phyloP scores from a whole-genome alignment of 2,329 filamentous ascomycete genomes.

The Drechslera avenae region DNA sequence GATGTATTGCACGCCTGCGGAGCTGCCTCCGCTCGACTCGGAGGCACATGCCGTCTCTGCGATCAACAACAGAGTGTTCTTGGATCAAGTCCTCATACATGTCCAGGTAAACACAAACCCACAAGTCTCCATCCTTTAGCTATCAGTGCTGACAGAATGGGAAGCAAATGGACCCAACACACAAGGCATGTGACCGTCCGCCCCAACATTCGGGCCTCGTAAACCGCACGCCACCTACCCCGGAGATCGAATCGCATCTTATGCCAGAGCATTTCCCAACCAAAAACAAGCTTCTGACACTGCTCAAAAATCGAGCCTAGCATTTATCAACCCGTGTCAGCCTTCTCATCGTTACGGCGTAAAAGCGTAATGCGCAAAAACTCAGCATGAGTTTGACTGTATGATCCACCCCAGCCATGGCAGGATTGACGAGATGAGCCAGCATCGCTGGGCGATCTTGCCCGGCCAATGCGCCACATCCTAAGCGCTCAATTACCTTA shows the following conservation, averaged over 20 bases:
- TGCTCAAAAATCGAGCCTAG: not conserved
- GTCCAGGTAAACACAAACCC: no score
- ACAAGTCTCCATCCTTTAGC: no score
- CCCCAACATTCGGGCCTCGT: not conserved
- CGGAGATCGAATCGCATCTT: not conserved
- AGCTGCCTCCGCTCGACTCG: not conserved
- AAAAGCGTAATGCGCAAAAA: not conserved
- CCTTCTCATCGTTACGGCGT: not conserved
- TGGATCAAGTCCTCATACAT: no score
- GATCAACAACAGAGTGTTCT: no score
- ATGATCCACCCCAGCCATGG: no score
- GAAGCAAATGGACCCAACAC: not conserved
- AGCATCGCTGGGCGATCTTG: conserved; percentile 9
- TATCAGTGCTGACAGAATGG: not conserved
- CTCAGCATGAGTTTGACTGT: not conserved
- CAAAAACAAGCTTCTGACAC: not conserved
- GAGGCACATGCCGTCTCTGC: no score
- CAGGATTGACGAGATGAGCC: no score
- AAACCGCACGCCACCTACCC: not conserved
- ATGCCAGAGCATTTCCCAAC: not conserved
- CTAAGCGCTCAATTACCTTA: conserved; percentile 7
- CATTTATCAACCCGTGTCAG: no score
- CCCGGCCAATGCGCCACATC: conserved; percentile 7
- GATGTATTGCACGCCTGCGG: not conserved
- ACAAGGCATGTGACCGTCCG: not conserved